These are phyloP conservation scores for Vigna trinervia DNA, from an alignment of 306 rosid genomes.

Conservation along the genomic window DNA sequence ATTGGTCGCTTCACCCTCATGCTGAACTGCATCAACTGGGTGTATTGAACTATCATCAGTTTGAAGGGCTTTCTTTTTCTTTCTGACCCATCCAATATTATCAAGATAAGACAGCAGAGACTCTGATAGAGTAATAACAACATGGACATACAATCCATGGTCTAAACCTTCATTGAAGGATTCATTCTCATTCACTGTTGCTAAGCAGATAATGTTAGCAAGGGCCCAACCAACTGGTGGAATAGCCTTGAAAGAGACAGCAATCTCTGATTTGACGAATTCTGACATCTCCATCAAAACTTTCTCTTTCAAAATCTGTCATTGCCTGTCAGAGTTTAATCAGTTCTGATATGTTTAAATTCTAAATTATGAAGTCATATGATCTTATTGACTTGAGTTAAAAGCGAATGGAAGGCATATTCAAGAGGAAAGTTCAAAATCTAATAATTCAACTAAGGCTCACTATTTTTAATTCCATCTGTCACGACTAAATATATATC, in stretches of 20 bases:
- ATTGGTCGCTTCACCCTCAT: constrained; percentile 50
- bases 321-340: constrained; percentile 92
- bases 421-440: constrained; percentile 26
- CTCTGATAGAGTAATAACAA: constrained; percentile 66
- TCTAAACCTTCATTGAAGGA: constrained; percentile 75
- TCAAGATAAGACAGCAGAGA: constrained; percentile 67
- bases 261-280: constrained; percentile 55
- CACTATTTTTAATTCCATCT: constrained; percentile 26
- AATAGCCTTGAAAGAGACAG: constrained; percentile 57
- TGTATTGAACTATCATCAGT: constrained; percentile 53
- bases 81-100: constrained; percentile 57
- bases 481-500: constrained; percentile 7
- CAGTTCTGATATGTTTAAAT: constrained; percentile 76
- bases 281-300: constrained; percentile 67
- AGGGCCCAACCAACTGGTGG: constrained; percentile 98
- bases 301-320: constrained; percentile 88
- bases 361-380: constrained; percentile 34
- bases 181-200: constrained; percentile 62
- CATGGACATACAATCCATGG: constrained; percentile 66
- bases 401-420: constrained; percentile 24
- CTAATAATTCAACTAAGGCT: constrained; percentile 18
- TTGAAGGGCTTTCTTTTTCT: constrained; percentile 54
- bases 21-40: constrained; percentile 44
- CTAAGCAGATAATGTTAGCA: constrained; percentile 75
- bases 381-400: constrained; percentile 28